Base-by-base conservation (phyloP, 495 filamentous ascomycete species). In the Aspergillus biplanus region DNA sequence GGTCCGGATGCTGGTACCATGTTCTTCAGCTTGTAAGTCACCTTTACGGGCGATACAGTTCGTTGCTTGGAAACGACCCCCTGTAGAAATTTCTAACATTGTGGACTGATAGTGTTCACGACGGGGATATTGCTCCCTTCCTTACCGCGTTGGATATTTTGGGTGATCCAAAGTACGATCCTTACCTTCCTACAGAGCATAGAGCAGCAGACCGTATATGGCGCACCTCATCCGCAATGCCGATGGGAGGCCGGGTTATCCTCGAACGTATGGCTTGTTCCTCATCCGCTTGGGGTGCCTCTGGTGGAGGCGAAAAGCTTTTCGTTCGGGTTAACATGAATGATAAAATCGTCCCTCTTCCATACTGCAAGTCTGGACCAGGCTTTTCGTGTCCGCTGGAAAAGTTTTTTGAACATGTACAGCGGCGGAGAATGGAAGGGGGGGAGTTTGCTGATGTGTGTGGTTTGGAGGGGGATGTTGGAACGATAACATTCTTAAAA, bases 301-400 rank as follows among this genome's bases (percentile, higher is more conserved):
- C 12, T 11, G 12, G 47, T 6, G 44, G 56, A 6, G 64, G 64
- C 0, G 57, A 68, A 15, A 59, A 68, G 4, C 34, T 66, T 7
- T 86, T 76, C 50, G 68, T 88, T n/a, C 77, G 86, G 18, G 66
- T 87, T 48, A 86, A 85, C 56, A 79, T 86, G 62, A 87, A 86
- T 69, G 85, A 88, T 63, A 81, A 79, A 48, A 81, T 86, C 56
- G 77, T 85, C 27, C 76, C 80, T 13, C 58, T 88, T 8, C 79
- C 82, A 2, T 78, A 72, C 5, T 87, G 85, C 63, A 65, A 69
- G 8, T 71, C 71, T 35, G 85, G 85, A 0, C 85, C 84, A 27
- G 83, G 85, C 13, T 58, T 65, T 3, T 85, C 82, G 56, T 88
- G 85, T 73, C 72, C 80, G 33, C 65, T 87, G 32, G 68, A 65